These are phyloP conservation scores for Monosporascus sp. DNA, from an alignment of 2,329 filamentous ascomycete genomes.

Conservation along the genomic window DNA sequence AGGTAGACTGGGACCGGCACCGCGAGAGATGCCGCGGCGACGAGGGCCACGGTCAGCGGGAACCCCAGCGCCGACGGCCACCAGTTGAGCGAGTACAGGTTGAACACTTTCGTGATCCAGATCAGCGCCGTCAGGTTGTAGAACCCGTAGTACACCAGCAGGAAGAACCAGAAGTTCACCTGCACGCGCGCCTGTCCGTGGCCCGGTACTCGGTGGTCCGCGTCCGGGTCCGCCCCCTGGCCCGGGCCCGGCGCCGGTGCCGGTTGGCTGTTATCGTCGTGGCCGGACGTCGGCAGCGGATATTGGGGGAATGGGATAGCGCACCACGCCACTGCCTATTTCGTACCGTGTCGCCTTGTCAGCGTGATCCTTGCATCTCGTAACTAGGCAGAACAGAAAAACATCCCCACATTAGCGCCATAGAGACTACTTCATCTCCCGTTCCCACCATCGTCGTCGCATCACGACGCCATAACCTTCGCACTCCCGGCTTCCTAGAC, in stretches of 20 bases:
- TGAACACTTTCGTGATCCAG: conserved; percentile 69
- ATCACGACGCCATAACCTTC: background rate
- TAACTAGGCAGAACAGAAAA: no score
- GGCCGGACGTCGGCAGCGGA: conserved; percentile 36
- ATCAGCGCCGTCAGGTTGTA: conserved; percentile 63
- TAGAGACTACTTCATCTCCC: background rate
- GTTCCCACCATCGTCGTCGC: background rate
- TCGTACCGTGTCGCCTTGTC: conserved; percentile 3
- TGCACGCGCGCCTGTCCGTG: conserved; percentile 59
- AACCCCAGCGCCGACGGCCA: conserved; percentile 63
- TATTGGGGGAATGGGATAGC: conserved; percentile 62
- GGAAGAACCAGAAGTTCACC: conserved; percentile 68
- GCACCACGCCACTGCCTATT: conserved; percentile 58
- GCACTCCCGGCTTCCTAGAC: no score
- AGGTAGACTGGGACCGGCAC: conserved; percentile 57
- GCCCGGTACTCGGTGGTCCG: conserved; percentile 45
- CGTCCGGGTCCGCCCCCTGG: conserved; percentile 7
- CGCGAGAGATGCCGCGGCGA: conserved; percentile 55
- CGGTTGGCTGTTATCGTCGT: background rate
- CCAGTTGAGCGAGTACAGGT: conserved; percentile 67
- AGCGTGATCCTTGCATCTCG: conserved; percentile 3
- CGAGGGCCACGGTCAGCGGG: conserved; percentile 56
- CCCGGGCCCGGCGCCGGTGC: conserved; percentile 18
- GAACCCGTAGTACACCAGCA: conserved; percentile 64
- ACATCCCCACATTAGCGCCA: background rate